Base-by-base conservation (phyloP, 2,329 filamentous ascomycete species). In the Delphinella strobiligena region DNA sequence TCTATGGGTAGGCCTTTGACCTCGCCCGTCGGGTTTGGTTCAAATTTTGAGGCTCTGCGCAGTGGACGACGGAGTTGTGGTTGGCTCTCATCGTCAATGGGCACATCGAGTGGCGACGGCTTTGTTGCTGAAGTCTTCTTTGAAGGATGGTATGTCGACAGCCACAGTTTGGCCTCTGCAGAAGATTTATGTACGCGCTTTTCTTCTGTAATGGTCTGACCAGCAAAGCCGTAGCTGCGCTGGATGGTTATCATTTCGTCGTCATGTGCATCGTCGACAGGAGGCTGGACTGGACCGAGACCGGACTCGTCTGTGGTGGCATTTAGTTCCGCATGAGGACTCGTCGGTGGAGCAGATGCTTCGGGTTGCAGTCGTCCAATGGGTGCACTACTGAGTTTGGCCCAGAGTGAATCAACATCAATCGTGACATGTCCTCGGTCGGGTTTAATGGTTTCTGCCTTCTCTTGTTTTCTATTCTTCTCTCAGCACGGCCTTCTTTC, bases 181-280 rank as follows among this genome's bases (percentile, higher is more conserved):
- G 70, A 74, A 34, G 64, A 59, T 45, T 64, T 69, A 9, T 63
- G 62, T 2, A 75, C 71, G 3, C 61, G 54, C 49, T 73, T 73
- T 42, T 70, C 64, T 43, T 74, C 66, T 3, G 68, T 69, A 41
- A 68, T 68, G 35, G 64, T 60, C 49, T 74, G 67, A 34, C 72
- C 72, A 2, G 72, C 72, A 48, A 73, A 75, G 38, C 68, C 67
- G 53, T 74, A 73, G n/a, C 63, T 71, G 19, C 69, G 64, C 47
- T 67, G 71, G 49, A 75, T 75, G 31, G 64, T 71, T 42, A 75
- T 63, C 48, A 64, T 65, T 38, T 71, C 63, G 34, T 70, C 63
- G 14, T 45, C 40, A 12, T 42, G 36, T 29, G 40, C 40, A 24
- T 51, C 52, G 30, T 53, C 49, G 22, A 12, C 12, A 7, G 46